A percentile compares a stretch with the other conserved stretches of the same genome.
phyloP scores from a whole-genome alignment of 129 eudicot genomes.

The Flaveria sonorensis region DNA sequence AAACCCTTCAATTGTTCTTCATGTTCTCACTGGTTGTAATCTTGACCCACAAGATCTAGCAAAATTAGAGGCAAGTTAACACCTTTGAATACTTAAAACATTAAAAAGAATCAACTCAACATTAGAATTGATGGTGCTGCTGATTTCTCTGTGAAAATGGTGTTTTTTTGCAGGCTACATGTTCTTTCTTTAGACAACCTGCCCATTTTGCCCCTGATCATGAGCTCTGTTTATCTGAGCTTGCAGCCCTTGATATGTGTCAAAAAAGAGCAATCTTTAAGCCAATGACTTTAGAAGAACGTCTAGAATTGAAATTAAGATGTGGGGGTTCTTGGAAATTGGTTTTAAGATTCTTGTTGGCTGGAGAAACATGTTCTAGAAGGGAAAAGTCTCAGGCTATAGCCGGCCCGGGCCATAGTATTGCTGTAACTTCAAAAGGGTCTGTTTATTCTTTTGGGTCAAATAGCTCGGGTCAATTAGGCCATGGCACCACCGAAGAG shows the following conservation, averaged over 20 bases:
- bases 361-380: slow-evolving; percentile 87
- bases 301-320: slow-evolving; percentile 53
- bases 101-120: slow-evolving; percentile 9
- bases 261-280: slow-evolving; percentile 83
- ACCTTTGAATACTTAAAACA: slow-evolving; percentile 11
- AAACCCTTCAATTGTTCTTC: slow-evolving; percentile 92
- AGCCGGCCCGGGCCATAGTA: slow-evolving; percentile 96
- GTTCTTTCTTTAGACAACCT: slow-evolving; percentile 96
- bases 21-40: slow-evolving; percentile 89
- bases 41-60: slow-evolving; percentile 93
- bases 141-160: slow-evolving; percentile 50
- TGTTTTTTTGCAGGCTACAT: slow-evolving; percentile 77
- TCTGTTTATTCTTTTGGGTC: slow-evolving; percentile 84
- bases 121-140: slow-evolving; percentile 89
- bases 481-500: slow-evolving; percentile 82
- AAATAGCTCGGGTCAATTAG: slow-evolving; percentile 90
- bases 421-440: slow-evolving; percentile 87
- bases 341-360: slow-evolving; percentile 78
- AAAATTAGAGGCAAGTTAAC: slow-evolving; percentile 87
- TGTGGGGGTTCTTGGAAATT: slow-evolving; percentile 99
- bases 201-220: slow-evolving; percentile 93
- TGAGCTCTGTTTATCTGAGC: slow-evolving; percentile 79
- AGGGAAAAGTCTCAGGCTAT: slow-evolving; percentile 94
- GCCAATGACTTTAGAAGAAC: slow-evolving; percentile 67
- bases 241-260: slow-evolving; percentile 97